Evolutionary conservation across 768 basidiomycete genomes (phyloP), one percentile per base, ranked within the genome.

Genomic region (Psilocybe cubensis): DNA sequence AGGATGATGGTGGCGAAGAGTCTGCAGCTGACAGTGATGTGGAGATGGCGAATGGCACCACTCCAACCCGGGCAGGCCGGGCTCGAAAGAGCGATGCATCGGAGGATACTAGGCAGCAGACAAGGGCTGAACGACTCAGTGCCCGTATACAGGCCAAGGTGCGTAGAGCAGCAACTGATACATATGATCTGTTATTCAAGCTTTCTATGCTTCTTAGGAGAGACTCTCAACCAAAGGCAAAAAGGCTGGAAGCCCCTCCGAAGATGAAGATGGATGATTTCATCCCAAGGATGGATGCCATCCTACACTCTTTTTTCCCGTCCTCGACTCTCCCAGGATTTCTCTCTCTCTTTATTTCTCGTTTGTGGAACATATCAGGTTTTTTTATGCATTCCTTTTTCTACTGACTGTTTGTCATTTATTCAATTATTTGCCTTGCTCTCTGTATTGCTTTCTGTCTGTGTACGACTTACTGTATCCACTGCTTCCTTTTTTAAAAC

Each of bases 11-110:
- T 23, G 65, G 62, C 52, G 59, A 59, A 4, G 68, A 44, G 14
- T 64, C 60, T 48, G 62, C 62, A 5, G 68, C 74, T 42, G 71
- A 68, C 57, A 77, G 77, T 55, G 81, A 80, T 51, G 68, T 69
- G 27, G 80, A 79, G 21, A 73, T 71, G 66, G 68, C 68, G 53
- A 68, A 74, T 56, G 74, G 54, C 27, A 52, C 52, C 3, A 45
- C 53, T 29, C 51, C 57, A 27, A 6, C 52, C 50, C 5, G 60
- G 57, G n/a, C 66, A 61, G 55, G 40, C 28, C 52, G 54, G 31
- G 56, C 65, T 18, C 66, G 67, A 28, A 67, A 66, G n/a, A 70
- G 68, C 23, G 67, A 66, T 18, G 66, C 61, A 12, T 68, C 63
- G 1, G 70, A 69, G n/a, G 71, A 71, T 42, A 69, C 70, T 24